Base-by-base conservation (phyloP, 1,284 basidiomycete genomes). In the Puccinia horiana region DNA sequence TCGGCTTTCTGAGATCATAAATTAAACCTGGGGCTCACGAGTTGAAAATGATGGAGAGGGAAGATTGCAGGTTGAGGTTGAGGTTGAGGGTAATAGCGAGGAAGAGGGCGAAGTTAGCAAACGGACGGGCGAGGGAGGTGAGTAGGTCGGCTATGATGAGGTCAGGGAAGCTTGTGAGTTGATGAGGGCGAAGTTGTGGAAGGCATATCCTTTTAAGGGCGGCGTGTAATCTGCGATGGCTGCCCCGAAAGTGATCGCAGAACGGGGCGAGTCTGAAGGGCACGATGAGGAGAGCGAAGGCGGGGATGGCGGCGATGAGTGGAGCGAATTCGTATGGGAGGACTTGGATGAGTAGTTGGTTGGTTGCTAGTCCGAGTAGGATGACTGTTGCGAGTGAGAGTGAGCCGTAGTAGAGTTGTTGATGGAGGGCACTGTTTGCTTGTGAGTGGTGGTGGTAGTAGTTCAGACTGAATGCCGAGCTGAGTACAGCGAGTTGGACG, bases 121-220 rank as follows among this genome's bases (percentile, higher is more conserved):
- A 89, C 40, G 99, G 95, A 88, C 98, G 98, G 61, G 97, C 95
- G 85, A 94, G 97, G 0, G 94, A 97, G 0, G 97, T 99, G 85
- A 97, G 91, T 83, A 98, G 91, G 89, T 99, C 97, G 80, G 96
- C 96, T 82, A 97, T 91, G 69, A 99, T 91, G 69, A 99, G 92
- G 86, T 99, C 96, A 61, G 92, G 92, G 87, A 99, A 99, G 86
- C 92, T 40, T 29, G 76, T 77, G 44, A n/a, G 56, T 6, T 29
- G 44, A n/a, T 65, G 16, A 4, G 23, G n/a, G 2, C 11, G 52
- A 20, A 42, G n/a, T 11, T n/a, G 49, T 3, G 18, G 3, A 52
- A 76, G 12, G n/a, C n/a, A n/a, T 40, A 61, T 76, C 4, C 73
- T 32, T 16, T 8, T 16, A 54, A 76, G 5, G 1, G 73, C n/a